Base-by-base conservation (phyloP, 164 flowering plant species). In the Brasenia schreberi region DNA sequence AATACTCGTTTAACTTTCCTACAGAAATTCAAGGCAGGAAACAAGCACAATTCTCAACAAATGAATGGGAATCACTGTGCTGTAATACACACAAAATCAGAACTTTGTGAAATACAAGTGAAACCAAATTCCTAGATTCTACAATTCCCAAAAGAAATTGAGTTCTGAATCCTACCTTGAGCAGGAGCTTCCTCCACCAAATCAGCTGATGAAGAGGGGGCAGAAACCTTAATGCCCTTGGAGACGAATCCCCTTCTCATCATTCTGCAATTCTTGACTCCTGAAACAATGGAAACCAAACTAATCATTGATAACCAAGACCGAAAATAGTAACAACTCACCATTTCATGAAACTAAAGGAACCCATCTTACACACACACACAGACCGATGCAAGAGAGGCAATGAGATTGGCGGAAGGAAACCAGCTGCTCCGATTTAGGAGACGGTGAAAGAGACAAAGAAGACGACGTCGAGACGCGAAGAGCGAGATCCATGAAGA, bases 211-310 rank as follows among this genome's bases (percentile, higher is more conserved):
- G 79, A 75, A 0, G 96, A 82, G 72, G 74, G 83, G 42, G 90
- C 96, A 0, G 89, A 81, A 43, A 83, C 86, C 42, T 82, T 77
- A 59, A 90, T 71, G 56, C 98, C 92, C 66, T 71, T 84, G 42
- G 79, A 60, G 19, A 80, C 75, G 66, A 92, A 87, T 69, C 77
- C 80, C 74, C 98, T 86, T 74, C 98, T 82, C 59, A 63, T 81
- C 68, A 87, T 75, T 67, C 80, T 81, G 66, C 87, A 82, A 66
- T 76, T 79, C 74, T 79, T 81, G 67, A 76, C 91, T 89, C 79
- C 76, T 18, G 19, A 43, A 42, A 64, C 61, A 59, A 39, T 1
- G 19, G 64, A 65, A 58, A 19, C 19, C 5, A 42, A 14, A 12
- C 19, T 19, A 61, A 11, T 7, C 7, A 33, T 23, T 16, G 11